Conservation (phyloP, 306 rosid species). For the Pachyrhizus erosus region DNA sequence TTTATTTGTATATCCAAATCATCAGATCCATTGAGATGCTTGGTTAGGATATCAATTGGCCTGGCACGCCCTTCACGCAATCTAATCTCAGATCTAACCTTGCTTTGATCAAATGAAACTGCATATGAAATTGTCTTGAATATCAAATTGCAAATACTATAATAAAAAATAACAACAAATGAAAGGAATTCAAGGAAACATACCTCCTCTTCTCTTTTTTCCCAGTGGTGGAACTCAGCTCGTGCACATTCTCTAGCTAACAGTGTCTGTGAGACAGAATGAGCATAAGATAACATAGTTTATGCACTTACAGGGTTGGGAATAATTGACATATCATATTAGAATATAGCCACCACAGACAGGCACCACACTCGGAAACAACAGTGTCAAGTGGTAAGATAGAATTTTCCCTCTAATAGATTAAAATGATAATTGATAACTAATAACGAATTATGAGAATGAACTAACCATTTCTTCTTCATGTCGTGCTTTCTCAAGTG, state of each 20-base stretch:
- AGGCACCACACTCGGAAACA: neutral
- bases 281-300: slow-evolving; percentile 15
- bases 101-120: slow-evolving; percentile 99
- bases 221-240: slow-evolving; percentile 99
- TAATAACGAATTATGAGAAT: slow-evolving; percentile 5
- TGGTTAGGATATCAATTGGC: slow-evolving; percentile 89
- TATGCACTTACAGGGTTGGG: slow-evolving; percentile 5
- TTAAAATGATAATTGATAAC: slow-evolving; percentile 18
- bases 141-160: slow-evolving; percentile 26
- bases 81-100: slow-evolving; percentile 94
- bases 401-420: slow-evolving; percentile 25
- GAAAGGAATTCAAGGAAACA: slow-evolving; percentile 26
- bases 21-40: slow-evolving; percentile 81
- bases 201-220: slow-evolving; percentile 97
- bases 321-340: neutral
- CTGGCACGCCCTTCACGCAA: slow-evolving; percentile 93
- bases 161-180: slow-evolving; percentile 31
- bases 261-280: slow-evolving; percentile 68
- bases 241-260: slow-evolving; percentile 96
- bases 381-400: neutral
- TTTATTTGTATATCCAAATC: slow-evolving; percentile 85
- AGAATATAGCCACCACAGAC: neutral
- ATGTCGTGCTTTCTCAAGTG: slow-evolving; percentile 93
- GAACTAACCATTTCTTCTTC: slow-evolving; percentile 96
- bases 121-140: slow-evolving; percentile 40